Percentiles rank a stretch among this genome's conserved stretches.
These are phyloP conservation scores for Leccinum ochraceum DNA, from an alignment of 768 basidiomycete genomes.

Conservation along the genomic window DNA sequence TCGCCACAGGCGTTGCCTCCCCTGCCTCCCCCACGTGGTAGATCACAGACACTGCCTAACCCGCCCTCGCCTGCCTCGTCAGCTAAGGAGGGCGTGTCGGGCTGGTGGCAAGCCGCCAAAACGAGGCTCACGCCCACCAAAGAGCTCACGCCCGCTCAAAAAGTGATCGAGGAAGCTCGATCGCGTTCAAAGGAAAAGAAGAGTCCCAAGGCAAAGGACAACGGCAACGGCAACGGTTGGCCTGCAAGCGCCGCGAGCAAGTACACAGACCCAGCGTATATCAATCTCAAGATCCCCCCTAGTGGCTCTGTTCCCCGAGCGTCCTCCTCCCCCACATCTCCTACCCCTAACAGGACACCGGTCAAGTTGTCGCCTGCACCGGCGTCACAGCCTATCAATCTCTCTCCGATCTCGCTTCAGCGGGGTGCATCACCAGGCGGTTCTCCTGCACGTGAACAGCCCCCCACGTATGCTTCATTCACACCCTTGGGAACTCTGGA, in stretches of 20 bases:
- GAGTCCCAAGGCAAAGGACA: conserved; percentile 39
- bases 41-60: conserved; percentile 53
- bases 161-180: conserved; percentile 75
- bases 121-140: conserved; percentile 78
- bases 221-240: conserved; percentile 46
- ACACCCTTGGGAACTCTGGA: conserved; percentile 70
- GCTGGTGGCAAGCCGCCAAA: conserved; percentile 80
- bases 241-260: conserved; percentile 54
- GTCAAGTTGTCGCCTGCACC: conserved; percentile 35
- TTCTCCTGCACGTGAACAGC: conserved; percentile 46
- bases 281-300: conserved; percentile 56
- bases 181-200: conserved; percentile 58
- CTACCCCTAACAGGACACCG: conserved; percentile 48
- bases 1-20: conserved; percentile 50
- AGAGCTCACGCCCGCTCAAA: conserved; percentile 84
- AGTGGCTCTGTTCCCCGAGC: conserved; percentile 48
- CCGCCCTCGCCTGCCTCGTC: conserved; percentile 66
- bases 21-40: conserved; percentile 63
- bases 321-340: conserved; percentile 56
- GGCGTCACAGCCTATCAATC: conserved; percentile 47
- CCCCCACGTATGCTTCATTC: conserved; percentile 79
- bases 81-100: conserved; percentile 54
- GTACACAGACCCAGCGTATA: conserved; percentile 55
- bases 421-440: conserved; percentile 40
- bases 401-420: conserved; percentile 68